Conservation (phyloP, 768 basidiomycete species). For the Boletus fagicola region DNA sequence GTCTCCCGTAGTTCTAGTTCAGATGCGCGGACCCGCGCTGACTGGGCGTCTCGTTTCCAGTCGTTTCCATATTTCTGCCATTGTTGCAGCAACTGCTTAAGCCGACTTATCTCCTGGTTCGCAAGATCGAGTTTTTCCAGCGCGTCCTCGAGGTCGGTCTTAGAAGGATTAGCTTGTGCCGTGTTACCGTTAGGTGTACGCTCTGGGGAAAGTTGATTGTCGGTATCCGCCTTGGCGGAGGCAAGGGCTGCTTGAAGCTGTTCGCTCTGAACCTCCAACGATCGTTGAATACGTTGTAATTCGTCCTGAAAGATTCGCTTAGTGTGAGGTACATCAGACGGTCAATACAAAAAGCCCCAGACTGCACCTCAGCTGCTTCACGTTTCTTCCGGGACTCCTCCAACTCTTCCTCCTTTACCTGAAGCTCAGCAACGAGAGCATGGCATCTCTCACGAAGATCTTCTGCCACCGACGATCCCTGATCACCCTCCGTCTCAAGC, state of each 20-base stretch:
- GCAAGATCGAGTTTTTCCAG: slow-evolving; percentile 15
- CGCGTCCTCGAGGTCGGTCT: slow-evolving; percentile 2
- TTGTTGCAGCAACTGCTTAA: slow-evolving; percentile 20
- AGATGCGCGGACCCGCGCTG: slow-evolving; percentile 8
- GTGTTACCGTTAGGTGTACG: slow-evolving; percentile 7
- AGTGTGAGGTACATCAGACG: slow-evolving; percentile 6
- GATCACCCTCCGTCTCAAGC: slow-evolving; percentile 12
- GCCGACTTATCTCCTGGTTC: slow-evolving; percentile 18
- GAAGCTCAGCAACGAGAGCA: slow-evolving; percentile 20
- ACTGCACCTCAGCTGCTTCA: slow-evolving; percentile 23
- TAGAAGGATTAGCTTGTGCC: not conserved
- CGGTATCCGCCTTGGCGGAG: slow-evolving; percentile 6
- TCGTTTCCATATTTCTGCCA: slow-evolving; percentile 28
- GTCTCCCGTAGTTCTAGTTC: slow-evolving; percentile 13
- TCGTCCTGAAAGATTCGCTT: slow-evolving; percentile 18
- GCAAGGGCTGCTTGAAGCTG: slow-evolving; percentile 18
- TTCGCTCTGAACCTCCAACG: slow-evolving; percentile 19
- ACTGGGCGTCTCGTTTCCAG: slow-evolving; percentile 25
- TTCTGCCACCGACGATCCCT: not conserved
- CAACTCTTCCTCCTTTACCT: slow-evolving; percentile 19
- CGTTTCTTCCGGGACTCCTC: slow-evolving; percentile 15
- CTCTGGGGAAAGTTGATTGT: not conserved
- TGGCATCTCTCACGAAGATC: slow-evolving; percentile 15
- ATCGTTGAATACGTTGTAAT: slow-evolving; percentile 14
- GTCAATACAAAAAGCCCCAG: not conserved